Base-by-base conservation (phyloP, 345 rosid genomes). In the Stellera chamaejasme region DNA sequence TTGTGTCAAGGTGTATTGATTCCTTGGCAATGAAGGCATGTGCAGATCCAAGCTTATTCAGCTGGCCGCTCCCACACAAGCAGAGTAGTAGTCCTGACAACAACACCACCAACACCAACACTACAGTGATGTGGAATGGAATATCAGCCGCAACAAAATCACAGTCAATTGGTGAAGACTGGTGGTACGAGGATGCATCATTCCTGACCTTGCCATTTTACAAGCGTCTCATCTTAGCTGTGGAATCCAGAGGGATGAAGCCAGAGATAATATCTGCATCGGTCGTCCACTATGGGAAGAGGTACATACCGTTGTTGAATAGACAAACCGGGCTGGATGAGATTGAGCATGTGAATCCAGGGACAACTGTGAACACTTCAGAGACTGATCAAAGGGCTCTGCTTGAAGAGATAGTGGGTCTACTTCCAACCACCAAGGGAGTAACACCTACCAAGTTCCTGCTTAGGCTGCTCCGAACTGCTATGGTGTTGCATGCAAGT, bases 151-250 rank as follows among this genome's bases (percentile, higher is more conserved):
- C 64, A 3, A 59, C 66, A n/a, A 75, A 69, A 70, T 36, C 69
- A 27, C 75, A 77, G 27, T 70, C 78, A 25, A 58, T 58, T 1
- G 82, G 80, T 16, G 91, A 84, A 49, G 95, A 84, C 63, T 87
- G 95, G 90, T 87, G 95, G 95, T 76, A 70, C 15, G 76, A 75
- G 66, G 95, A 83, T 48, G 82, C 71, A 28, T 81, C 90, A 10
- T 69, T 69, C 43, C 85, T 83, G 23, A 76, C 68, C 51, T 64
- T 81, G 10, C 67, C 81, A 46, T 55, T 81, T 1, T 87, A 69
- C 51, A 87, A 71, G 69, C 73, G 79, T 60, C 66, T 87, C 27
- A 74, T 87, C 46, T 65, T 52, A 9, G 82, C 75, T 9, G 75
- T 83, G 15, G 66, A 69, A 66, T 55, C 78, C 39, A 69, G 61